phyloP scores from a whole-genome alignment of 768 basidiomycete species.

The Chalciporus piperatus region DNA sequence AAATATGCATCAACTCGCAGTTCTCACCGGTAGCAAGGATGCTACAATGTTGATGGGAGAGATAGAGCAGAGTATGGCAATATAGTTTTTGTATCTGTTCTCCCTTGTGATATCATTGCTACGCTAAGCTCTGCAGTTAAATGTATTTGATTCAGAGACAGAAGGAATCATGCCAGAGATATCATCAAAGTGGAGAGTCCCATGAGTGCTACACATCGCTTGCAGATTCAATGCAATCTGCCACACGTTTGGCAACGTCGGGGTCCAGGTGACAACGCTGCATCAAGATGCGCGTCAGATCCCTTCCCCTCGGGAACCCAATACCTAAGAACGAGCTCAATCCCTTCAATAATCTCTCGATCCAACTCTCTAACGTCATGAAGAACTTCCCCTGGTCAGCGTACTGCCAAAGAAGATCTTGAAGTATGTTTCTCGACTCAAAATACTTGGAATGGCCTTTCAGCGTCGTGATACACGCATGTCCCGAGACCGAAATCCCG shows the following conservation, averaged over 20 bases:
- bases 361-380: slow-evolving; percentile 23
- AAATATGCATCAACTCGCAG: slow-evolving; percentile 36
- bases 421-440: slow-evolving; percentile 18
- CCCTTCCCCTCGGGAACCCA: slow-evolving; percentile 17
- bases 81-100: slow-evolving; percentile 30
- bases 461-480: slow-evolving; percentile 31
- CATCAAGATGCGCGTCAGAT: slow-evolving; percentile 21
- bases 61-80: slow-evolving; percentile 62
- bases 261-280: slow-evolving; percentile 24
- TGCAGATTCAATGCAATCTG: slow-evolving; percentile 19
- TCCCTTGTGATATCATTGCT: not conserved
- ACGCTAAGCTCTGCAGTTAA: not conserved
- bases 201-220: slow-evolving; percentile 3
- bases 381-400: slow-evolving; percentile 24
- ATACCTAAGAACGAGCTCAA: slow-evolving; percentile 16
- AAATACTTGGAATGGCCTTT: slow-evolving; percentile 20
- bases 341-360: slow-evolving; percentile 17
- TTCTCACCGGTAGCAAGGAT: slow-evolving; percentile 91
- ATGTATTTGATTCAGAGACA: not conserved
- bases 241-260: slow-evolving; percentile 24
- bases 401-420: slow-evolving; percentile 20
- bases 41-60: slow-evolving; percentile 91
- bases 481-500: slow-evolving; percentile 19
- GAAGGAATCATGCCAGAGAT: too few relatives aligned
- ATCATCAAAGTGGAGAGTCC: not conserved